phyloP scores from a whole-genome alignment of 352 stramenopile genomes.

The Globisporangium megalacanthum region DNA sequence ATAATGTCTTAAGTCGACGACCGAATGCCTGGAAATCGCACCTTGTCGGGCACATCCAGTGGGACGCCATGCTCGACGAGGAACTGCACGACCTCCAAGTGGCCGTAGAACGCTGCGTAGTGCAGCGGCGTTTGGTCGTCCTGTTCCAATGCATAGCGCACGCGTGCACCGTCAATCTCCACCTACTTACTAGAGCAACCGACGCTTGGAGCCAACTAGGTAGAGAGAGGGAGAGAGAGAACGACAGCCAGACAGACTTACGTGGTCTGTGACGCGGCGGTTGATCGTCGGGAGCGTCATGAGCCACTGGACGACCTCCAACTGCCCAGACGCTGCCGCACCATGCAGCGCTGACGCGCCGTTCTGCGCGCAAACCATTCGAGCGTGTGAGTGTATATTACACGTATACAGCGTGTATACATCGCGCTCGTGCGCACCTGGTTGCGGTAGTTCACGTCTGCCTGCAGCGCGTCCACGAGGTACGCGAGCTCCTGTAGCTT shows the following conservation, averaged over 20 bases:
- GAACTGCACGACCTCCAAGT: constrained; percentile 82
- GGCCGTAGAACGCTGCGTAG: constrained; percentile 84
- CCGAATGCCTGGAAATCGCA: constrained; percentile 3
- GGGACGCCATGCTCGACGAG: constrained; percentile 78
- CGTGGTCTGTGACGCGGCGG: constrained; percentile 58
- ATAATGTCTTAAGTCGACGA: neutral
- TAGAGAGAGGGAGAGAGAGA: too few species aligned
- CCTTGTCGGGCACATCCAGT: constrained; percentile 76
- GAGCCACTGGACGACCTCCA: constrained; percentile 82
- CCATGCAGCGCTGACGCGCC: constrained; percentile 76
- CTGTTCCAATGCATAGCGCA: constrained; percentile 13
- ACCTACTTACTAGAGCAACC: too few species aligned
- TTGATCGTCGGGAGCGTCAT: constrained; percentile 52
- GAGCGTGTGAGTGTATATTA: too few species aligned
- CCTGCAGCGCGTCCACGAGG: constrained; percentile 64
- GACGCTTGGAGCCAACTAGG: neutral
- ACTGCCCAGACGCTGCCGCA: constrained; percentile 66
- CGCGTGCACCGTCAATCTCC: neutral
- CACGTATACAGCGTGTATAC: too few species aligned
- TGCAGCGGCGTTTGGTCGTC: constrained; percentile 82
- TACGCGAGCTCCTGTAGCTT: constrained; percentile 78
- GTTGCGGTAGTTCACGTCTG: constrained; percentile 86
- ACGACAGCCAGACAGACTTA: constrained; percentile 18
- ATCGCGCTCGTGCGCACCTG: constrained; percentile 28
- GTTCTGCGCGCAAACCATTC: constrained; percentile 30